Evolutionary conservation across 805 yeast genomes (phyloP).

Genomic region (Yarrowia divulgata): DNA sequence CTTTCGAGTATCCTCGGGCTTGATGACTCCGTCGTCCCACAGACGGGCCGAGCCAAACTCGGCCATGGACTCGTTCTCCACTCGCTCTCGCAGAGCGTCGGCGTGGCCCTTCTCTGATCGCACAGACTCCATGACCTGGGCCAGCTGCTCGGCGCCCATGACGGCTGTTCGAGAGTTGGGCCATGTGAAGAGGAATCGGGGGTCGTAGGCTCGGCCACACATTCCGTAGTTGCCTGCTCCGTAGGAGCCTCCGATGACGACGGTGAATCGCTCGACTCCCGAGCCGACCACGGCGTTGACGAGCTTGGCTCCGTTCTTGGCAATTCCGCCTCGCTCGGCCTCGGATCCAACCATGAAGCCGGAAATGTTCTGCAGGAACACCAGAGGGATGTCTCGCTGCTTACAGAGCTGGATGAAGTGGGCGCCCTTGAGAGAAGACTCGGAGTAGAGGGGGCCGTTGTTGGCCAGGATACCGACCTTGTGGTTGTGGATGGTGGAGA

Average conservation of each 20-base stretch:
- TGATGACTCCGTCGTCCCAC: slow-evolving; percentile 50
- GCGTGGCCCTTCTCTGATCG: slow-evolving; percentile 45
- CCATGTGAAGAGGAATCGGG: slow-evolving; percentile 50
- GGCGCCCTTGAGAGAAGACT: slow-evolving; percentile 49
- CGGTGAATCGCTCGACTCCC: slow-evolving; percentile 49
- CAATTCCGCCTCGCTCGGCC: slow-evolving; percentile 50
- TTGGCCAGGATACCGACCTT: slow-evolving; percentile 49
- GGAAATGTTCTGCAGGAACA: slow-evolving; percentile 49
- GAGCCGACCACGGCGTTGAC: slow-evolving; percentile 51
- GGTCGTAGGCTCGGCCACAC: slow-evolving; percentile 50
- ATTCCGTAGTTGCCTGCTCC: slow-evolving; percentile 51
- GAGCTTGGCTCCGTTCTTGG: slow-evolving; percentile 50
- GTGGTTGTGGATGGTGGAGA: slow-evolving; percentile 48
- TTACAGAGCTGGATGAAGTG: slow-evolving; percentile 50
- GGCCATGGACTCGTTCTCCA: slow-evolving; percentile 47
- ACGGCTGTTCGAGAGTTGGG: slow-evolving; percentile 50
- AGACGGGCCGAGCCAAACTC: slow-evolving; percentile 48
- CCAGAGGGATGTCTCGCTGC: slow-evolving; percentile 49
- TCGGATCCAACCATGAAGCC: slow-evolving; percentile 51
- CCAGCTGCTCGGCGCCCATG: slow-evolving; percentile 51
- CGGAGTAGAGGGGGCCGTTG: slow-evolving; percentile 49
- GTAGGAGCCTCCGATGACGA: slow-evolving; percentile 49
- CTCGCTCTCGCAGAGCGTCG: slow-evolving; percentile 45
- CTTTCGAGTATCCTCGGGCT: slow-evolving; percentile 47
- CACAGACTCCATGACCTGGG: slow-evolving; percentile 48